Evolutionary conservation across 2,329 filamentous ascomycete species (phyloP).

Genomic region (Aspergillaceae sp.): DNA sequence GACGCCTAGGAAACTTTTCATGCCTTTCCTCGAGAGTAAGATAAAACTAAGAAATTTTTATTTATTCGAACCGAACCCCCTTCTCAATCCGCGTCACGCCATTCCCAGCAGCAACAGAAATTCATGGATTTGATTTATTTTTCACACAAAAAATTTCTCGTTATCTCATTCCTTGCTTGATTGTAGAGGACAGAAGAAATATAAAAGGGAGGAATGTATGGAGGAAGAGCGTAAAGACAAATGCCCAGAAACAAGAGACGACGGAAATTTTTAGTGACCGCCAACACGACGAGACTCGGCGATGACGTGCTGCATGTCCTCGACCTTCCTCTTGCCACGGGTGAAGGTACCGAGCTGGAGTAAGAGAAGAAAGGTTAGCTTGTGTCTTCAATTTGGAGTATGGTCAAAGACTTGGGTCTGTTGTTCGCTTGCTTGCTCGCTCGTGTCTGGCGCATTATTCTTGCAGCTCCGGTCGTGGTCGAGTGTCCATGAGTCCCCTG

Average conservation of each 20-base stretch:
- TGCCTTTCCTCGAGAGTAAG: too few relatives aligned
- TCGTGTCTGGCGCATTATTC: background rate
- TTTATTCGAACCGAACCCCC: background rate
- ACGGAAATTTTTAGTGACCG: constrained; percentile 50
- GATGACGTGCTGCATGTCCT: constrained; percentile 97
- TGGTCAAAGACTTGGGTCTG: background rate
- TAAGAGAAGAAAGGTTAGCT: constrained; percentile 12
- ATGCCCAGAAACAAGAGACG: background rate
- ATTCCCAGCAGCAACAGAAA: background rate
- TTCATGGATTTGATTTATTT: background rate
- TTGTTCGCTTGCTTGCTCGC: background rate
- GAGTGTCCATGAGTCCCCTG: background rate
- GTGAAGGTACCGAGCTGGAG: constrained; percentile 89
- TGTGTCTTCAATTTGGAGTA: background rate
- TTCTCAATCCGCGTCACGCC: background rate
- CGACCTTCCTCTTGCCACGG: constrained; percentile 98
- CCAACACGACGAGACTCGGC: constrained; percentile 76
- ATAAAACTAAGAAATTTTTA: background rate
- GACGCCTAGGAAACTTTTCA: too few relatives aligned
- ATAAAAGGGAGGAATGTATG: background rate
- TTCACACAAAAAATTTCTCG: background rate
- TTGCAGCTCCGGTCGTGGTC: background rate
- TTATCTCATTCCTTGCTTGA: background rate
- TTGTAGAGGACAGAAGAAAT: background rate
- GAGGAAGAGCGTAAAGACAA: background rate